phyloP scores from a whole-genome alignment of 495 filamentous ascomycete genomes.

The Immersiella caudata region DNA sequence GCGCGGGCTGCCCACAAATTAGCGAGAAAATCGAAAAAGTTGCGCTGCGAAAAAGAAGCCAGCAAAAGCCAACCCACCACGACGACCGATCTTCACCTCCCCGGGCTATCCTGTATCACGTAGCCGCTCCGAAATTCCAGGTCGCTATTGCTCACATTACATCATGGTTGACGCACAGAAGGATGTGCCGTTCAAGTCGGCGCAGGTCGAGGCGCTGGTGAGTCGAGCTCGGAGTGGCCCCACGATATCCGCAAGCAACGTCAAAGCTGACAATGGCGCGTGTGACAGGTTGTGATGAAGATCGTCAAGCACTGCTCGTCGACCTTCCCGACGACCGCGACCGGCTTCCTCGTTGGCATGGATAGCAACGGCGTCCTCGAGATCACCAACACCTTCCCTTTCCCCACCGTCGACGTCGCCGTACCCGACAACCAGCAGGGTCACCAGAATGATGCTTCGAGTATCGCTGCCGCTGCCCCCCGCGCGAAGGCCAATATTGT shows the following conservation, averaged over 20 bases:
- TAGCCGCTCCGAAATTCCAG: slow-evolving; percentile 13
- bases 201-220: slow-evolving; percentile 85
- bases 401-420: slow-evolving; percentile 78
- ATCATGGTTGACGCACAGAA: slow-evolving; percentile 53
- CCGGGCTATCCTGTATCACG: slow-evolving; percentile 11
- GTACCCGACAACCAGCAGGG: slow-evolving; percentile 77
- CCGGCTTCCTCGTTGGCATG: slow-evolving; percentile 90
- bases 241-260: slow-evolving; percentile 26
- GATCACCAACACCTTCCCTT: slow-evolving; percentile 93
- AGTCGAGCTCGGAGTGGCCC: slow-evolving; percentile 30
- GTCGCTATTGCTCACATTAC: neutral
- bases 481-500: slow-evolving; percentile 83
- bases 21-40: slow-evolving; percentile 35
- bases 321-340: slow-evolving; percentile 85
- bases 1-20: slow-evolving; percentile 38
- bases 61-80: slow-evolving; percentile 20
- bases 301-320: slow-evolving; percentile 91
- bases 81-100: slow-evolving; percentile 16
- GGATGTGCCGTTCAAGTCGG: slow-evolving; percentile 70
- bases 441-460: slow-evolving; percentile 78
- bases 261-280: slow-evolving; percentile 24
- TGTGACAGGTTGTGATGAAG: slow-evolving; percentile 84
- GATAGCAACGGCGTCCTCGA: slow-evolving; percentile 81
- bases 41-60: slow-evolving; percentile 12
- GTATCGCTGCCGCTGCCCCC: slow-evolving; percentile 83